phyloP scores from a whole-genome alignment of 495 filamentous ascomycete species.

The Xylaria castorea region DNA sequence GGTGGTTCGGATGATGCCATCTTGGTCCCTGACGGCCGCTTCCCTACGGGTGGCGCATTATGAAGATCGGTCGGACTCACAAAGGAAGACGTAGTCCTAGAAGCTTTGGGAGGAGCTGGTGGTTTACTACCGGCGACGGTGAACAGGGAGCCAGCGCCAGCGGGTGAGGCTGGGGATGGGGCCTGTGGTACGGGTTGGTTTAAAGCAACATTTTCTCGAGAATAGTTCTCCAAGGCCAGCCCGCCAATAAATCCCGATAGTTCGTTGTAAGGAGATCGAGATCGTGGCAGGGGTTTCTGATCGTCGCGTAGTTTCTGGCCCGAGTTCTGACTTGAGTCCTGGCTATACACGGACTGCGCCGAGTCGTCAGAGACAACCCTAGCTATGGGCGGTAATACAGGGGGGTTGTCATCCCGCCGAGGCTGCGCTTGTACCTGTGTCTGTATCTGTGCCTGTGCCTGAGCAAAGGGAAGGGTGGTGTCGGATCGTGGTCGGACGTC shows the following conservation, averaged over 20 bases:
- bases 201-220: conserved; percentile 36
- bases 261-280: conserved; percentile 38
- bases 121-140: conserved; percentile 30
- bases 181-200: conserved; percentile 33
- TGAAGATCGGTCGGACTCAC: conserved; percentile 47
- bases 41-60: conserved; percentile 36
- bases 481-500: conserved; percentile 50
- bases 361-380: conserved; percentile 52
- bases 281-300: conserved; percentile 36
- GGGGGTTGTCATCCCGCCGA: conserved; percentile 38
- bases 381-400: conserved; percentile 54
- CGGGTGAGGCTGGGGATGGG: conserved; percentile 27
- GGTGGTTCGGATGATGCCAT: conserved; percentile 45
- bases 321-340: conserved; percentile 18
- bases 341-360: conserved; percentile 32
- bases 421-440: conserved; percentile 19
- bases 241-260: conserved; percentile 50
- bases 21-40: conserved; percentile 45
- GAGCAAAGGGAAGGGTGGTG: conserved; percentile 40
- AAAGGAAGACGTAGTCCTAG: conserved; percentile 48
- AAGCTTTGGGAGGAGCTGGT: conserved; percentile 34
- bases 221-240: conserved; percentile 47
- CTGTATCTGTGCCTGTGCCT: conserved; percentile 27
- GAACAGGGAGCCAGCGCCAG: conserved; percentile 25
- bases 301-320: conserved; percentile 39